Evolutionary conservation across 2,329 filamentous ascomycete genomes (phyloP).

Genomic region (Hortaea werneckii): DNA sequence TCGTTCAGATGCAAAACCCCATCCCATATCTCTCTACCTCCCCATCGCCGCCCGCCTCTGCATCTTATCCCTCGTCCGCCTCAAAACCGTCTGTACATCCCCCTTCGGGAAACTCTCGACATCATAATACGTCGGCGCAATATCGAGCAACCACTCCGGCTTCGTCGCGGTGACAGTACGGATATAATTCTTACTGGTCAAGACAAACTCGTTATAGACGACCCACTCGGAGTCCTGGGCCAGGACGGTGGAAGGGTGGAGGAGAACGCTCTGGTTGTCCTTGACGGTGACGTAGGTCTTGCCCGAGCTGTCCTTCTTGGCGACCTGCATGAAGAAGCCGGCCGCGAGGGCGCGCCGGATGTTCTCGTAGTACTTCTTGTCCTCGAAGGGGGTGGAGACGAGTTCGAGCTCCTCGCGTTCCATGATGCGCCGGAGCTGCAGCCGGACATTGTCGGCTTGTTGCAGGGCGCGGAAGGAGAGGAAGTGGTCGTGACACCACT

Average conservation of each 20-base stretch:
- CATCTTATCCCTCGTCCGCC: conserved; percentile 45
- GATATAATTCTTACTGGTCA: conserved; percentile 97
- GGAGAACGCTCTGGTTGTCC: conserved; percentile 84
- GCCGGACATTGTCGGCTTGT: conserved; percentile 86
- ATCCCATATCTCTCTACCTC: too few relatives aligned
- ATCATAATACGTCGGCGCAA: conserved; percentile 89
- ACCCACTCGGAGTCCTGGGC: conserved; percentile 90
- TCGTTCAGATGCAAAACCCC: too few relatives aligned
- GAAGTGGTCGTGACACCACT: conserved; percentile 97
- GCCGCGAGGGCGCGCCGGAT: conserved; percentile 85
- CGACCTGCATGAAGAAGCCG: conserved; percentile 99
- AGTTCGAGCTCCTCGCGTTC: conserved; percentile 80
- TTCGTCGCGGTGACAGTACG: conserved; percentile 84
- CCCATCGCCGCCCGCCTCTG: conserved; percentile 26
- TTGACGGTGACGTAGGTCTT: conserved; percentile 95
- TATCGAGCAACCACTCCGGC: conserved; percentile 92
- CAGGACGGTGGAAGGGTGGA: conserved; percentile 88
- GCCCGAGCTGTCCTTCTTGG: conserved; percentile 77
- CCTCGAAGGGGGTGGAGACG: conserved; percentile 77
- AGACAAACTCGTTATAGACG: conserved; percentile 94
- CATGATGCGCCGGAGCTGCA: conserved; percentile 93
- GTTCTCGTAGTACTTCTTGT: conserved; percentile 97
- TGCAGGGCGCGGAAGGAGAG: conserved; percentile 78
- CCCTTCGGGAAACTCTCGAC: conserved; percentile 70
- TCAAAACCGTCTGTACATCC: conserved; percentile 63